Evolutionary conservation across 2,329 filamentous ascomycete genomes (phyloP).

Genomic region (Trichoderma guizhouense): DNA sequence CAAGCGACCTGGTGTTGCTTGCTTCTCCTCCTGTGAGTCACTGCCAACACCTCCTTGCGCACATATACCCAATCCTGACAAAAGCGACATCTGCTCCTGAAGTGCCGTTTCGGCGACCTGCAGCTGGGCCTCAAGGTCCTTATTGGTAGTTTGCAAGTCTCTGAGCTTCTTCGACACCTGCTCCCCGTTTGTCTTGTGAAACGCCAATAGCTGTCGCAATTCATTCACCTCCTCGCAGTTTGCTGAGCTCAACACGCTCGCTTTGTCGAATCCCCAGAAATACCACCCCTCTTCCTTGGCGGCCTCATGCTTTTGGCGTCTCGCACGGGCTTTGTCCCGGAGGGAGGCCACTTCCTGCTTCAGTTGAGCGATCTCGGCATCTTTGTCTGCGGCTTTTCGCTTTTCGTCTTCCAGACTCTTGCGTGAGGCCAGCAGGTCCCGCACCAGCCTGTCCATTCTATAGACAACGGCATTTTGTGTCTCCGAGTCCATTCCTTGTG

Average conservation of each 20-base stretch:
- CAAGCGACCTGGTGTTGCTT: neutral
- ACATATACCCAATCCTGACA: neutral
- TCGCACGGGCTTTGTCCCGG: neutral
- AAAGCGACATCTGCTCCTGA: neutral
- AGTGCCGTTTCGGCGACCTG: neutral
- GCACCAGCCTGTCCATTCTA: neutral
- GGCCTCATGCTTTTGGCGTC: neutral
- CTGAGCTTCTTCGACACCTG: neutral
- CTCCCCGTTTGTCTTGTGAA: conserved; percentile 12
- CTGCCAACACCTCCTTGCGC: neutral
- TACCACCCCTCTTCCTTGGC: neutral
- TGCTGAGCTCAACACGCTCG: neutral
- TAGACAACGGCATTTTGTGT: neutral
- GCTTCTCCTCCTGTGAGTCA: neutral
- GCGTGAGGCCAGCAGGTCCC: neutral
- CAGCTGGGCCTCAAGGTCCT: conserved; percentile 3
- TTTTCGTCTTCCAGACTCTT: neutral
- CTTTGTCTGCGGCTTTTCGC: neutral
- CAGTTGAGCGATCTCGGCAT: neutral
- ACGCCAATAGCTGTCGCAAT: neutral
- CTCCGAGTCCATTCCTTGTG: conserved; percentile 1
- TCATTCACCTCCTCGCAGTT: neutral
- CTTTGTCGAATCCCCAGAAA: neutral
- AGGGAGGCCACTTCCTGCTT: neutral
- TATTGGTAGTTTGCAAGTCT: conserved; percentile 4